Percentiles rank a stretch among this genome's conserved stretches.
phyloP scores from a whole-genome alignment of 306 rosid species.

The Coriaria nepalensis region DNA sequence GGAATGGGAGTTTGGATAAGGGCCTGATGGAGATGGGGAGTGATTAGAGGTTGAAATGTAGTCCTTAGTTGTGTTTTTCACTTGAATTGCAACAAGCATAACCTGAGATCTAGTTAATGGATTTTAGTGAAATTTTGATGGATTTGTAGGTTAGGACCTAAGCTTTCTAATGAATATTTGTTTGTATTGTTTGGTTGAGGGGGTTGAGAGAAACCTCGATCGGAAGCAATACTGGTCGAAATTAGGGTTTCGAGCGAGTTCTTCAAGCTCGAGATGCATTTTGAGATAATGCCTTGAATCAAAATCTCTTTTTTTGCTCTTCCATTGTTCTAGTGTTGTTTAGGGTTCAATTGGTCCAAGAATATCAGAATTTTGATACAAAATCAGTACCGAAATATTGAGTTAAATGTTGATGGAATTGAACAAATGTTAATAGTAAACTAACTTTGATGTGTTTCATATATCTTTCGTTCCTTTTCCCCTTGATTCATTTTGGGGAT shows the following conservation, averaged over 20 bases:
- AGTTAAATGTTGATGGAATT: not conserved
- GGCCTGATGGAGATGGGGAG: not conserved
- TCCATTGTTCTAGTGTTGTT: not conserved
- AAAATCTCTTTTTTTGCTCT: not conserved
- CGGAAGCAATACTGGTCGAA: constrained; percentile 8
- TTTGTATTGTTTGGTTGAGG: constrained; percentile 1
- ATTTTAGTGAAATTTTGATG: constrained; percentile 4
- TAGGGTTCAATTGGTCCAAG: not conserved
- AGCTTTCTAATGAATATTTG: constrained; percentile 6
- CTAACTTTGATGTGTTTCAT: too few species aligned
- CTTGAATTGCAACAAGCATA: constrained; percentile 11
- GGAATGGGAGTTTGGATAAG: not conserved
- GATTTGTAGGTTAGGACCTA: not conserved
- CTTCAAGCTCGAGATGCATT: constrained; percentile 1
- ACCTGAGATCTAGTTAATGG: not conserved
- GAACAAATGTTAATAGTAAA: constrained; percentile 1
- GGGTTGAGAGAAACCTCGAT: constrained; percentile 4
- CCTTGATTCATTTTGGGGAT: too few species aligned
- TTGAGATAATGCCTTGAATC: not conserved
- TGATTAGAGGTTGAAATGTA: not conserved
- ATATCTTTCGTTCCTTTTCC: too few species aligned
- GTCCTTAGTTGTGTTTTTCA: constrained; percentile 19
- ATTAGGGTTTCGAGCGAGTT: not conserved
- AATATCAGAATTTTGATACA: not conserved
- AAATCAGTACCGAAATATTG: not conserved